phyloP scores from a whole-genome alignment of 371 early-diverging fungal genomes.

The Nematocida parisii region DNA sequence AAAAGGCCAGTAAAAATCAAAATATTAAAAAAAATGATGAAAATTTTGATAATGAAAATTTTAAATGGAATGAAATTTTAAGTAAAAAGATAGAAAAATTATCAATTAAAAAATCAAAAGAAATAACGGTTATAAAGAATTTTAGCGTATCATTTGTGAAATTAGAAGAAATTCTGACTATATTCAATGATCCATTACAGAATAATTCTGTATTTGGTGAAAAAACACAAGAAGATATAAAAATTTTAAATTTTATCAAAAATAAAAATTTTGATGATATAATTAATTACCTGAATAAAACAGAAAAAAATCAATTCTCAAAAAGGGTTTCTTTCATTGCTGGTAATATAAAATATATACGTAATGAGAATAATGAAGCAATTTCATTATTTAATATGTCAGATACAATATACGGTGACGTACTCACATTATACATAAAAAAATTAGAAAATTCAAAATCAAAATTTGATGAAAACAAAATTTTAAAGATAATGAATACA shows the following conservation, averaged over 20 bases:
- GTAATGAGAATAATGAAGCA: neutral
- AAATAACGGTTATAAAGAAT: neutral
- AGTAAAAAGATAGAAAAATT: slow-evolving; percentile 32
- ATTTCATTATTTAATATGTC: neutral
- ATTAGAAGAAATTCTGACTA: slow-evolving; percentile 43
- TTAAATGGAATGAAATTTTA: slow-evolving; percentile 6
- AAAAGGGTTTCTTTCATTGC: neutral
- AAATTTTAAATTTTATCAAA: slow-evolving; percentile 2
- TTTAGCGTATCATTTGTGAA: slow-evolving; percentile 27
- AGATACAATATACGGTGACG: slow-evolving; percentile 19
- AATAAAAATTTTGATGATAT: slow-evolving; percentile 10
- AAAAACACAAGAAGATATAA: neutral
- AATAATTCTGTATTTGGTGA: slow-evolving; percentile 12
- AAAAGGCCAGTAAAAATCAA: neutral
- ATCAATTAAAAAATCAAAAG: neutral
- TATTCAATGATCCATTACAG: slow-evolving; percentile 13
- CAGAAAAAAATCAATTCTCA: neutral
- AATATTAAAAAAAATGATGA: neutral
- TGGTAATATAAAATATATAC: slow-evolving; percentile 6
- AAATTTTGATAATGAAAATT: no score
- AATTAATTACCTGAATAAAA: slow-evolving; percentile 14
- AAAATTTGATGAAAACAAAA: slow-evolving; percentile 1
- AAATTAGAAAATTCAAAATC: neutral
- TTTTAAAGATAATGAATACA: slow-evolving; percentile 3
- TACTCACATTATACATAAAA: slow-evolving; percentile 33